Conservation (phyloP, 2,329 filamentous ascomycete genomes). For the Trichocomaceae sp. region DNA sequence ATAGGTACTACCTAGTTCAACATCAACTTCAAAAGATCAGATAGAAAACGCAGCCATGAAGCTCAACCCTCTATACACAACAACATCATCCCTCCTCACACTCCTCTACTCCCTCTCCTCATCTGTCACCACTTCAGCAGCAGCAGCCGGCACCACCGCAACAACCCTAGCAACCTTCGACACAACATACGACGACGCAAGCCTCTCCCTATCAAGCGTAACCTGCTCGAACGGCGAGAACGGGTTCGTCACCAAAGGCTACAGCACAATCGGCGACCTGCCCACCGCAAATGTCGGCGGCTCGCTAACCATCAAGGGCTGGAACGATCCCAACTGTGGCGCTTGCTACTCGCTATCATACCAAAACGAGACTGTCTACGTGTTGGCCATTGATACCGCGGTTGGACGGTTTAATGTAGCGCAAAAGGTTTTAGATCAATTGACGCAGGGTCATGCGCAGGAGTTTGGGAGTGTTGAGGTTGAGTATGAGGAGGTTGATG, state of each 20-base stretch:
- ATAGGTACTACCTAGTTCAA: background rate
- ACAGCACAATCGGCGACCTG: constrained; percentile 6
- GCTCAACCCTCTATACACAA: background rate
- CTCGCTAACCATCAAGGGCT: constrained; percentile 9
- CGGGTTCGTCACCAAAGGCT: constrained; percentile 10
- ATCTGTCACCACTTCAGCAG: background rate
- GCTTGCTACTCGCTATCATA: constrained; percentile 12
- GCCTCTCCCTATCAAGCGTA: constrained; percentile 8
- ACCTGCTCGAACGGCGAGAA: constrained; percentile 13
- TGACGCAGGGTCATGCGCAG: constrained; percentile 9
- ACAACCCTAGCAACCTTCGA: constrained; percentile 9
- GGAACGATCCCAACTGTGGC: constrained; percentile 12
- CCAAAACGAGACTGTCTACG: constrained; percentile 8
- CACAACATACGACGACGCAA: constrained; percentile 10
- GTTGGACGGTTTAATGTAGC: constrained; percentile 10
- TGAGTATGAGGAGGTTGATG: constrained; percentile 8
- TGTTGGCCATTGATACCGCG: constrained; percentile 11
- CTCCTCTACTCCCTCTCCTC: background rate
- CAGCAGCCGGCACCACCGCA: background rate
- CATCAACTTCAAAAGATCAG: background rate
- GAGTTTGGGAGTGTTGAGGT: constrained; percentile 11
- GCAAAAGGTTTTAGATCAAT: constrained; percentile 5
- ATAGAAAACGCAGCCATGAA: background rate
- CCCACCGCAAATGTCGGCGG: constrained; percentile 10
- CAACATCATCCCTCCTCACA: background rate